These are phyloP conservation scores for Aspergillus hancockii DNA, from an alignment of 495 filamentous ascomycete genomes.

Conservation along the genomic window DNA sequence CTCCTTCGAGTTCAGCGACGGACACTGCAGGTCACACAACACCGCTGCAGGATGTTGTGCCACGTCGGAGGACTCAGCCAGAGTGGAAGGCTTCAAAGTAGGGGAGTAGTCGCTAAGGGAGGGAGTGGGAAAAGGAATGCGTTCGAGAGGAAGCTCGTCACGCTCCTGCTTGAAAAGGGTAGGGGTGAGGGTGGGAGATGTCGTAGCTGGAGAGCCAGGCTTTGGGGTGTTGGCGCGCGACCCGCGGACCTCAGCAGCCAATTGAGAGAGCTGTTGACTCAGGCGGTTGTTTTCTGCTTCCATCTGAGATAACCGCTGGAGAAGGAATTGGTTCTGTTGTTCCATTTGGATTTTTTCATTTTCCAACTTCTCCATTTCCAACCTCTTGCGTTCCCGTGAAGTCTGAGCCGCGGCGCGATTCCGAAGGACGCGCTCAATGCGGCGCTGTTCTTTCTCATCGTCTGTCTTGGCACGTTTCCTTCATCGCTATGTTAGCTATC, in stretches of 20 bases:
- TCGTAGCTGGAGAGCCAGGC: constrained; percentile 36
- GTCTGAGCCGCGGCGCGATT: constrained; percentile 96
- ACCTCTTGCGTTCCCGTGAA: constrained; percentile 90
- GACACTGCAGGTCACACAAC: constrained; percentile 99
- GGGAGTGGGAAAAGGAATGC: constrained; percentile 51
- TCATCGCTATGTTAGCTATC: constrained; percentile 1
- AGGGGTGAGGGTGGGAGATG: constrained; percentile 48
- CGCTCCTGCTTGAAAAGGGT: constrained; percentile 59
- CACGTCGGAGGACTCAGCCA: constrained; percentile 77
- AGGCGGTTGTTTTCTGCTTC: constrained; percentile 67
- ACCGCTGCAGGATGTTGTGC: constrained; percentile 99
- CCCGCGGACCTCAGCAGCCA: constrained; percentile 60
- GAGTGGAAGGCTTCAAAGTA: constrained; percentile 50
- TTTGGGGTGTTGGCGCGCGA: constrained; percentile 46
- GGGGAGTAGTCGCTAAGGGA: constrained; percentile 52
- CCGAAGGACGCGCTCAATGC: constrained; percentile 93
- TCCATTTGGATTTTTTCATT: constrained; percentile 67
- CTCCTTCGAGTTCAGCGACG: constrained; percentile 69
- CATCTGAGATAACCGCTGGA: constrained; percentile 61
- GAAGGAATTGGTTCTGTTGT: constrained; percentile 69
- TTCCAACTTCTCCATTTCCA: constrained; percentile 89
- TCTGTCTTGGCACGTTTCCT: constrained; percentile 98
- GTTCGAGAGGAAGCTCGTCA: constrained; percentile 50
- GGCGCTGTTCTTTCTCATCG: constrained; percentile 97
- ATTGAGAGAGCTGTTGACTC: constrained; percentile 62